Conservation (phyloP, 1,284 basidiomycete species). For the Vanrija sp. region DNA sequence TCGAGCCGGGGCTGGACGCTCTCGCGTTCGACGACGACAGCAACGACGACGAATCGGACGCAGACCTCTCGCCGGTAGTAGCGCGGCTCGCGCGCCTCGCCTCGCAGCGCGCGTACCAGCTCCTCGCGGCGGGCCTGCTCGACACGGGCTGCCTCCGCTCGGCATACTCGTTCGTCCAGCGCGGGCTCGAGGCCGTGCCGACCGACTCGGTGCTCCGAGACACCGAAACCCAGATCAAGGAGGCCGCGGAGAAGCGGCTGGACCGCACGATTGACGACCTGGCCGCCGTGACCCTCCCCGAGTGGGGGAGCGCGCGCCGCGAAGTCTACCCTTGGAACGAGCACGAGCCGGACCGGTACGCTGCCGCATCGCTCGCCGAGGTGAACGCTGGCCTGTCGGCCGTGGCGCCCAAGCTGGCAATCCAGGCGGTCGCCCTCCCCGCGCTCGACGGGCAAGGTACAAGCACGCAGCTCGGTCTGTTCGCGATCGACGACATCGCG, state of each 20-base stretch:
- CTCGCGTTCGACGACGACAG: neutral
- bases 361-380: slow-evolving; percentile 6
- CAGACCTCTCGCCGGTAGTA: too few species aligned
- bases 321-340: slow-evolving; percentile 16
- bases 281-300: neutral
- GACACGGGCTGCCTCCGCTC: slow-evolving; percentile 6
- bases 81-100: neutral
- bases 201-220: neutral
- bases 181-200: slow-evolving; percentile 5
- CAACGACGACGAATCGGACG: neutral
- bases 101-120: slow-evolving; percentile 4
- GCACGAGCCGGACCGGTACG: slow-evolving; percentile 13
- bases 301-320: slow-evolving; percentile 4
- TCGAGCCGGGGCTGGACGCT: neutral
- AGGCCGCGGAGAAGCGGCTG: neutral
- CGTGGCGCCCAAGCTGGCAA: slow-evolving; percentile 12
- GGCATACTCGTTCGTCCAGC: slow-evolving; percentile 7
- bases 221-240: neutral
- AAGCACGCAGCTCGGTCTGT: slow-evolving; percentile 15
- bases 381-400: slow-evolving; percentile 2
- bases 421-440: slow-evolving; percentile 7
- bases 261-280: neutral
- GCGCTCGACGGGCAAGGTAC: slow-evolving; percentile 1
- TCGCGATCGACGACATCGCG: slow-evolving; percentile 15
- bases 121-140: slow-evolving; percentile 7